These are phyloP conservation scores for Lepidium aucheri DNA, from an alignment of 345 rosid genomes.

Conservation along the genomic window DNA sequence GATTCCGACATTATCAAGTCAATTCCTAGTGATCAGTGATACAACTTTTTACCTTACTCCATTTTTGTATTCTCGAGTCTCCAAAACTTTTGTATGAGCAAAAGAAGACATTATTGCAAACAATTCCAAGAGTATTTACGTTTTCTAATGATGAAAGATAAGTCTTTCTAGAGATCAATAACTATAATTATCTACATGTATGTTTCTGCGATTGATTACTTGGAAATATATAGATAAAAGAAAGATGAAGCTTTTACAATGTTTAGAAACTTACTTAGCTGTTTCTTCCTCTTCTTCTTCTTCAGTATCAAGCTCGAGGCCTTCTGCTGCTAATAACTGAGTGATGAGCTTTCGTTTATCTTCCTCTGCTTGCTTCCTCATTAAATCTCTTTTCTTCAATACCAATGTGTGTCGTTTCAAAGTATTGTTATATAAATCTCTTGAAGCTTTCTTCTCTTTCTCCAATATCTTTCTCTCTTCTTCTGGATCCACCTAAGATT, in stretches of 20 bases:
- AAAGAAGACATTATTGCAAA: too few species aligned
- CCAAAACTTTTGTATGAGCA: neutral
- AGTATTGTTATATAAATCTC: constrained; percentile 53
- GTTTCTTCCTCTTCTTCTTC: constrained; percentile 45
- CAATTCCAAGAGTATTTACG: too few species aligned
- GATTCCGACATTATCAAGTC: constrained; percentile 79
- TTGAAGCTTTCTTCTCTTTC: constrained; percentile 77
- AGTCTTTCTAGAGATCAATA: too few species aligned
- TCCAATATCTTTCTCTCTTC: constrained; percentile 78
- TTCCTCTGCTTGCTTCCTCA: constrained; percentile 79
- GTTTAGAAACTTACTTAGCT: constrained; percentile 3
- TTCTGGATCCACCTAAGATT: constrained; percentile 67
- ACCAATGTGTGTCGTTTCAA: constrained; percentile 75
- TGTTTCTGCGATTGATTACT: neutral
- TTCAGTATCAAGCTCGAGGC: constrained; percentile 79
- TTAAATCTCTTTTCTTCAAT: constrained; percentile 79
- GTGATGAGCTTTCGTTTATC: constrained; percentile 52
- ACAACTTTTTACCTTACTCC: neutral
- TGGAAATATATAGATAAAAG: neutral
- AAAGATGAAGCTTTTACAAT: neutral
- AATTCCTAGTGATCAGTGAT: constrained; percentile 55
- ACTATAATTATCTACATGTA: neutral
- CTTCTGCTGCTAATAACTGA: constrained; percentile 85
- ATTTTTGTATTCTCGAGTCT: constrained; percentile 3
- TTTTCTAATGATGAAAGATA: too few species aligned